Conservation (phyloP, 148 eudicot species). For the Nepenthes gracilis region DNA sequence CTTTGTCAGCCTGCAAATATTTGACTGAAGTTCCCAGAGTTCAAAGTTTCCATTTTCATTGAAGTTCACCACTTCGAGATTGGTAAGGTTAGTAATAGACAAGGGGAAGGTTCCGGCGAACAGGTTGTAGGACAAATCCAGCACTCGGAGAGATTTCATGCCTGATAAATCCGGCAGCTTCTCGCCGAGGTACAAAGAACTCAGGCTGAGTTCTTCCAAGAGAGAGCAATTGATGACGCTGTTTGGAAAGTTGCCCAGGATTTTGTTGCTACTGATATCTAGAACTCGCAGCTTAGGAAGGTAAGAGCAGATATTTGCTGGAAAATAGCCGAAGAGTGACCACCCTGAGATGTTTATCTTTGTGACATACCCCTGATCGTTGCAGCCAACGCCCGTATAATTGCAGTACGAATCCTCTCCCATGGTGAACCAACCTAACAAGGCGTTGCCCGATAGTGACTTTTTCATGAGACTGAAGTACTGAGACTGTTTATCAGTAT, state of each 20-base stretch:
- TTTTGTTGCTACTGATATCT: slow-evolving; percentile 36
- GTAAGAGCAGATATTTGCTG: slow-evolving; percentile 52
- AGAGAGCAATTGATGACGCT: slow-evolving; percentile 49
- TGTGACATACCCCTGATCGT: slow-evolving; percentile 30
- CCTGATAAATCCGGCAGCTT: slow-evolving; percentile 50
- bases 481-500: slow-evolving; percentile 27
- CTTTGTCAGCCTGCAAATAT: slow-evolving; percentile 27
- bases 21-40: slow-evolving; percentile 54
- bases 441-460: slow-evolving; percentile 34
- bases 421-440: slow-evolving; percentile 34
- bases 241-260: slow-evolving; percentile 42
- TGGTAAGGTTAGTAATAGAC: slow-evolving; percentile 49
- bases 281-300: slow-evolving; percentile 47
- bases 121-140: slow-evolving; percentile 48
- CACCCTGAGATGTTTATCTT: slow-evolving; percentile 35
- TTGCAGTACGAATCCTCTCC: slow-evolving; percentile 32
- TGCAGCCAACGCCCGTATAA: slow-evolving; percentile 51
- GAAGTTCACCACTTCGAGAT: slow-evolving; percentile 47
- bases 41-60: slow-evolving; percentile 45
- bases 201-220: slow-evolving; percentile 50
- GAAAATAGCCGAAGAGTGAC: slow-evolving; percentile 58
- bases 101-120: slow-evolving; percentile 64
- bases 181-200: slow-evolving; percentile 29
- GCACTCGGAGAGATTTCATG: slow-evolving; percentile 30
- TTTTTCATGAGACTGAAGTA: slow-evolving; percentile 55